phyloP scores from a whole-genome alignment of 2,329 filamentous ascomycete species.

The Fusarium hostae region DNA sequence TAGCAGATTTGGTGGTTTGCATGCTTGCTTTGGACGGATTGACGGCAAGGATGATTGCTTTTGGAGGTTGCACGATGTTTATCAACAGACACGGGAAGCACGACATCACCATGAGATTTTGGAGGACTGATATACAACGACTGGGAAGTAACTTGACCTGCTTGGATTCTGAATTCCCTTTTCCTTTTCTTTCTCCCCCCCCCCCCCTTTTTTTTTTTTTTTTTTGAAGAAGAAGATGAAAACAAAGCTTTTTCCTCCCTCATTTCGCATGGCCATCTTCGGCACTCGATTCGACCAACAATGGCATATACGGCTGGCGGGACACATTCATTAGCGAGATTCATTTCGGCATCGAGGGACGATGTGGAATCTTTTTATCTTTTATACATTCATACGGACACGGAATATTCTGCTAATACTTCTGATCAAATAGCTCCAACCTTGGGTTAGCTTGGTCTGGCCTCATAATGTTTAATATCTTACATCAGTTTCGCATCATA shows the following conservation, averaged over 20 bases:
- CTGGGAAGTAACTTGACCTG: accelerated
- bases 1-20: background rate
- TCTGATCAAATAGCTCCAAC: too few species aligned
- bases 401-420: too few species aligned
- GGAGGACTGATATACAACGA: too few species aligned
- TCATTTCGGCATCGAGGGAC: too few species aligned
- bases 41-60: background rate
- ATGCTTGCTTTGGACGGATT: background rate
- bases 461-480: background rate
- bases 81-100: accelerated
- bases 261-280: background rate
- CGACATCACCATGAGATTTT: background rate
- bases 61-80: background rate
- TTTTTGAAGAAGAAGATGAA: too few species aligned
- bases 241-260: accelerated
- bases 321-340: background rate
- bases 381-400: accelerated
- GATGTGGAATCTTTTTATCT: accelerated
- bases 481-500: accelerated
- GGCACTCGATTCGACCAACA: background rate
- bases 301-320: accelerated
- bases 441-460: background rate
- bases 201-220: too few species aligned
- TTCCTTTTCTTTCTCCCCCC: background rate
- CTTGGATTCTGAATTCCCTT: accelerated